Base-by-base conservation (phyloP, 2,329 filamentous ascomycete species). In the Cladosporium austrohemisphaericum region DNA sequence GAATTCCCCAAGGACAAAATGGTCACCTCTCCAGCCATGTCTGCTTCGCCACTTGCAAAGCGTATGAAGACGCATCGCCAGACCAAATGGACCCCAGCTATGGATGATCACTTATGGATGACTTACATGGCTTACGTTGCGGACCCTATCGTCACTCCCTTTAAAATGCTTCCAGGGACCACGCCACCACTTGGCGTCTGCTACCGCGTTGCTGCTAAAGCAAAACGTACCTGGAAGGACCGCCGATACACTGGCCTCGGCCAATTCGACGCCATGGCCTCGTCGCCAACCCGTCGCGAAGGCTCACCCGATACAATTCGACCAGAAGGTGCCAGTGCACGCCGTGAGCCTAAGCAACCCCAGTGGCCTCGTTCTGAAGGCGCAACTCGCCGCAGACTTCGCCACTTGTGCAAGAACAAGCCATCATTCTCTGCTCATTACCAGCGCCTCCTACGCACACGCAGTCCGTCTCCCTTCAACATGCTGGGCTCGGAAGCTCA, bases 21-120 rank as follows among this genome's bases (percentile, higher is more conserved):
- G 18, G 38, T 59, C 19, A 52, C 57, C 23, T 61, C 60, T 11
- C 64, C 60, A 11, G 46, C 46, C n/a, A 36, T 57, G 29, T 51
- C 54, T 20, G 55, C 45, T 37, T 57, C 57, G 16, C 64, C 62
- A n/a, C 55, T 52, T 23, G 58, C 61, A 9, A 74, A 73, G 60
- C 71, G 72, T 52, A 58, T 70, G 46, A 75, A 71, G 60, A 64
- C 69, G 28, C 66, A 65, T 43, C 67, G 65, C 36, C 61, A 59
- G 60, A 63, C 66, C 5, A 70, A 66, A 32, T 85, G 81, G 76
- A 82, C 77, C 4, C 68, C 76, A 35, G 79, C 81, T 44, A 84
- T 83, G 80, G 81, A 85, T 60, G 75, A 78, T 49, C 81, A 85
- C 60, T 66, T 85, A 25, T 84, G 81, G 81, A 77, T 80, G 61